Percentiles rank a stretch among this genome's conserved stretches.
These are phyloP conservation scores for Candida hispaniensis DNA, from an alignment of 805 yeast genomes.

Conservation along the genomic window DNA sequence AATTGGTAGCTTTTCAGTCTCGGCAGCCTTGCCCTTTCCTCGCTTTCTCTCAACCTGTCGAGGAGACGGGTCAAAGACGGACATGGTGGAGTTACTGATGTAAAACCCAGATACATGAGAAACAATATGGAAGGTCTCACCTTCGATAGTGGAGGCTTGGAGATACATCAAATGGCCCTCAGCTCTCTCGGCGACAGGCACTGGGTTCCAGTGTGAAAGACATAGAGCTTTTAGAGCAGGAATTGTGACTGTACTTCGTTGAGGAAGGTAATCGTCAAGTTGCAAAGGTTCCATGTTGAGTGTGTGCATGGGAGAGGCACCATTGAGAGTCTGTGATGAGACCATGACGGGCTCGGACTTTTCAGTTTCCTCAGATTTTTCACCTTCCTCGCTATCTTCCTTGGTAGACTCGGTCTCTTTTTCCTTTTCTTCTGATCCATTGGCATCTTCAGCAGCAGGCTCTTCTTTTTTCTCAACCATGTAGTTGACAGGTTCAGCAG, in stretches of 20 bases:
- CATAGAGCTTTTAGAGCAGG: conserved; percentile 47
- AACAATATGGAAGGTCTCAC: conserved; percentile 68
- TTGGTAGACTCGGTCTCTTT: conserved; percentile 14
- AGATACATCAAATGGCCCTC: conserved; percentile 77
- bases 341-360: conserved; percentile 17
- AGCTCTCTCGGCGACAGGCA: conserved; percentile 47
- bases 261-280: conserved; percentile 19
- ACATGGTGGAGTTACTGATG: conserved; percentile 56
- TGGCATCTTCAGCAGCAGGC: conserved; percentile 18
- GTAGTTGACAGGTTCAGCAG: conserved; percentile 22
- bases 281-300: conserved; percentile 16
- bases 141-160: conserved; percentile 66
- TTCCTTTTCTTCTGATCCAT: conserved; percentile 12
- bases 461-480: conserved; percentile 17
- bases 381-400: conserved; percentile 4
- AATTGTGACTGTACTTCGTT: conserved; percentile 13
- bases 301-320: conserved; percentile 23
- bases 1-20: conserved; percentile 2
- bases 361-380: conserved; percentile 12
- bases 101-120: conserved; percentile 71
- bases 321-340: conserved; percentile 25
- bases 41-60: conserved; percentile 17
- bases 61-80: conserved; percentile 58
- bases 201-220: conserved; percentile 80
- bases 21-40: conserved; percentile 29